These are phyloP conservation scores for Tricholomella constricta DNA, from an alignment of 768 basidiomycete species.

Conservation along the genomic window DNA sequence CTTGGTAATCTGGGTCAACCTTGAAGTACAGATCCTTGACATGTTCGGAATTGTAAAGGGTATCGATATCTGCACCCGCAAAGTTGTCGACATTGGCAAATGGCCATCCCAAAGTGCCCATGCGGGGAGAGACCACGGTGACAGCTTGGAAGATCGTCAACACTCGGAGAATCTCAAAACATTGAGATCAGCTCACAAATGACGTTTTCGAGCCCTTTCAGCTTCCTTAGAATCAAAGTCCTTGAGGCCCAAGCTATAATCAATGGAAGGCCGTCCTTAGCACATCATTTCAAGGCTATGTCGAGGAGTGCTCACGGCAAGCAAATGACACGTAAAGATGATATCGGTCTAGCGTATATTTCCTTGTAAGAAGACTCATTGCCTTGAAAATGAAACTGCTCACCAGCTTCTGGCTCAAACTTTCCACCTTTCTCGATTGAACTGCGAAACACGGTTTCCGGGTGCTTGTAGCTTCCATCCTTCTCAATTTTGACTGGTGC, in stretches of 20 bases:
- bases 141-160: constrained; percentile 70
- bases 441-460: constrained; percentile 54
- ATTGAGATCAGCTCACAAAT: constrained; percentile 56
- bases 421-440: constrained; percentile 44
- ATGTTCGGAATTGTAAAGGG: constrained; percentile 65
- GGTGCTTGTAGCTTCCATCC: constrained; percentile 71
- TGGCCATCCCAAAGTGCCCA: constrained; percentile 88
- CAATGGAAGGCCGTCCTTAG: not conserved
- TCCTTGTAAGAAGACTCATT: no score
- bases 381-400: constrained; percentile 21
- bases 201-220: constrained; percentile 88
- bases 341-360: constrained; percentile 92
- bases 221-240: constrained; percentile 80
- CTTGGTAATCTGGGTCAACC: constrained; percentile 68
- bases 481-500: constrained; percentile 48
- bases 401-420: constrained; percentile 72
- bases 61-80: constrained; percentile 74
- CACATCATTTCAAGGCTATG: not conserved
- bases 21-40: constrained; percentile 84
- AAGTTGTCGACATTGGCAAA: constrained; percentile 71
- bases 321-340: constrained; percentile 87
- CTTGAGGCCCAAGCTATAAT: constrained; percentile 90
- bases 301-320: constrained; percentile 59
- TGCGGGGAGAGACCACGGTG: constrained; percentile 79
- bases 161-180: no score